A percentile compares a stretch with the other conserved stretches of the same genome.
phyloP scores from a whole-genome alignment of 352 stramenopile genomes.

The Pythium myriotylum region DNA sequence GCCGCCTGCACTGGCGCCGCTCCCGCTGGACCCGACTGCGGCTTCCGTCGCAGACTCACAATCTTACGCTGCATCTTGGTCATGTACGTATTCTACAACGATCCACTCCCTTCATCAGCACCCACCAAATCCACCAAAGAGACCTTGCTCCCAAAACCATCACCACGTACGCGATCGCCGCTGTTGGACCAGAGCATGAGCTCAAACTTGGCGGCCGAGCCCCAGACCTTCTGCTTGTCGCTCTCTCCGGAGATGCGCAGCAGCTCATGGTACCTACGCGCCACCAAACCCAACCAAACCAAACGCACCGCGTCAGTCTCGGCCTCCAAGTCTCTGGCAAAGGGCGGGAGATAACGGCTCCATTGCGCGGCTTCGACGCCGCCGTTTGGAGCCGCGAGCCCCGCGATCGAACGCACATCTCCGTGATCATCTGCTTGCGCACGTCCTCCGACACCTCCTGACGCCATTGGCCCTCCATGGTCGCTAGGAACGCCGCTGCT shows the following conservation, averaged over 20 bases:
- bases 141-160: not conserved
- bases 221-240: conserved; percentile 87
- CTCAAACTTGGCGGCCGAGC: conserved; percentile 85
- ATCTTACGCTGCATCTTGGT: conserved; percentile 88
- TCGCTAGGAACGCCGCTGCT: not conserved
- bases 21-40: conserved; percentile 31
- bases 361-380: not conserved
- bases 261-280: conserved; percentile 77
- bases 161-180: conserved; percentile 50
- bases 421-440: conserved; percentile 88
- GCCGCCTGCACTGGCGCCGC: conserved; percentile 5
- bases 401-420: conserved; percentile 52
- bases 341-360: conserved; percentile 1
- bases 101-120: conserved; percentile 1
- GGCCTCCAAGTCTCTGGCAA: too few species aligned
- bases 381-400: not conserved
- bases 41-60: conserved; percentile 76
- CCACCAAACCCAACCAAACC: too few species aligned
- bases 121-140: not conserved
- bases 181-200: conserved; percentile 86
- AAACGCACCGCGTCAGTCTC: too few species aligned
- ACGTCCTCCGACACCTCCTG: conserved; percentile 79
- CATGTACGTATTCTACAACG: conserved; percentile 69
- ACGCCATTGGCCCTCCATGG: conserved; percentile 52
- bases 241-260: conserved; percentile 79